Conservation (phyloP, 257 asterid genomes). For the Plectranthus barbatus region DNA sequence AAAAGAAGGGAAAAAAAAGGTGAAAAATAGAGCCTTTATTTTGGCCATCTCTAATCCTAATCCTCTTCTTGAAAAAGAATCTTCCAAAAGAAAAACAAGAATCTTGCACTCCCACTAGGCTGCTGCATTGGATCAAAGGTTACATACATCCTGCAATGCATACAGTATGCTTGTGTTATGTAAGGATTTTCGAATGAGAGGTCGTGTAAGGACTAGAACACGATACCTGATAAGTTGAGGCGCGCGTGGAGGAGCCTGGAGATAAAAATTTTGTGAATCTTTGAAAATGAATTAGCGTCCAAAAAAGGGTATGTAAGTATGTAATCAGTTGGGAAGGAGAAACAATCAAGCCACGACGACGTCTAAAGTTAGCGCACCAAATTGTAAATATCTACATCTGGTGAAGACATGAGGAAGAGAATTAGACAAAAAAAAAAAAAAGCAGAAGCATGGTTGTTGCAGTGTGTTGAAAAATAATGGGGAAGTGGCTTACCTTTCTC, state of each 20-base stretch:
- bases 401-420: constrained; percentile 13
- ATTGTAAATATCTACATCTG: constrained; percentile 51
- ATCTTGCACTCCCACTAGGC: constrained; percentile 25
- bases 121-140: constrained; percentile 14
- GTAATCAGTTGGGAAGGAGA: constrained; percentile 21
- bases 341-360: constrained; percentile 20
- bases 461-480: constrained; percentile 33
- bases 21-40: constrained; percentile 33
- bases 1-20: background rate
- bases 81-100: constrained; percentile 13
- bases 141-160: constrained; percentile 31
- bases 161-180: background rate
- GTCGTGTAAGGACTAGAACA: background rate
- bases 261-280: constrained; percentile 4
- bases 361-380: constrained; percentile 41
- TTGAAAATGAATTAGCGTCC: constrained; percentile 21
- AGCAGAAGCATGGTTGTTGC: constrained; percentile 29
- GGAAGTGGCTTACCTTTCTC: constrained; percentile 41
- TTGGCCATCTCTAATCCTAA: constrained; percentile 38
- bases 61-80: constrained; percentile 52
- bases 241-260: background rate
- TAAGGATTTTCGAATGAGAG: background rate
- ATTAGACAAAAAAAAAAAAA: background rate
- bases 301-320: constrained; percentile 13
- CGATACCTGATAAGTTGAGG: constrained; percentile 15